phyloP scores from a whole-genome alignment of 1,139 yeast species.

The Pneumocystis sp. region DNA sequence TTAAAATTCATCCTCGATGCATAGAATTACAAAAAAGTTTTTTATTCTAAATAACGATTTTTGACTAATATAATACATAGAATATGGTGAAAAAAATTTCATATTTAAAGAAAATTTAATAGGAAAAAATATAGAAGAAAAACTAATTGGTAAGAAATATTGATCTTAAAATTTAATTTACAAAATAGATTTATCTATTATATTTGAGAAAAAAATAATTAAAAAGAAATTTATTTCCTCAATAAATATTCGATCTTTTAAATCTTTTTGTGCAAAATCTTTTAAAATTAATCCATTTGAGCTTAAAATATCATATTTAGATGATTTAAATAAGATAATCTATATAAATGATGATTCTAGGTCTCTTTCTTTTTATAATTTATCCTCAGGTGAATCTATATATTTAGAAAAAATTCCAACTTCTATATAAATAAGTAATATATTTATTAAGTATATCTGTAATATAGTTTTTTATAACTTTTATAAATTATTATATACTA shows the following conservation, averaged over 20 bases:
- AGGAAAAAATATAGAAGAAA: not conserved
- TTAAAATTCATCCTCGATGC: not conserved
- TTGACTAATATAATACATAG: not conserved
- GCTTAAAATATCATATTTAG: not conserved
- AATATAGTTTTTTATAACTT: not conserved
- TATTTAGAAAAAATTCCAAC: not conserved
- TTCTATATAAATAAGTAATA: not conserved
- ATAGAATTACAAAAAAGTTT: not conserved
- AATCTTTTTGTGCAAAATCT: not conserved
- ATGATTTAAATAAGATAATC: not conserved
- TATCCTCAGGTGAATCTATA: not conserved
- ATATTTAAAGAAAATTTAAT: not conserved
- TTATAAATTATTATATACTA: not conserved
- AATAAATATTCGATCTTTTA: not conserved
- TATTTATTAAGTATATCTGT: not conserved
- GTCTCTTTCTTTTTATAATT: not conserved
- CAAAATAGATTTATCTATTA: not conserved
- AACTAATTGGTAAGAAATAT: not conserved
- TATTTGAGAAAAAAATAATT: not conserved
- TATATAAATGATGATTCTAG: not conserved
- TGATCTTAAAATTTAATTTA: not conserved
- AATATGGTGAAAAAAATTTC: not conserved
- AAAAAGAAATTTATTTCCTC: not conserved
- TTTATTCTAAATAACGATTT: not conserved
- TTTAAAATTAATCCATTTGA: not conserved